Base-by-base conservation (phyloP, 2,329 filamentous ascomycete species). In the Fusarium musae region DNA sequence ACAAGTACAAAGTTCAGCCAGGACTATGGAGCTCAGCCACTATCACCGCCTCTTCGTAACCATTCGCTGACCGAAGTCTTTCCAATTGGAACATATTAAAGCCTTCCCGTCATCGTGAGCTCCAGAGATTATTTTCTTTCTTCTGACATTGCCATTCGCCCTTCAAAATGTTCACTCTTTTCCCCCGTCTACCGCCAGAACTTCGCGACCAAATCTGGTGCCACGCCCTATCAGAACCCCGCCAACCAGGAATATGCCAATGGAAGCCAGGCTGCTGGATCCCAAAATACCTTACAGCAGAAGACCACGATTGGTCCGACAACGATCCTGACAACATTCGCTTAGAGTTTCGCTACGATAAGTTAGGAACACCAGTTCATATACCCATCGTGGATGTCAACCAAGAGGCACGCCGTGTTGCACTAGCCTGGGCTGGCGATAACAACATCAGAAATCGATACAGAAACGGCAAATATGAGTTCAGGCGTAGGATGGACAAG, bases 201-300 rank as follows among this genome's bases (percentile, higher is more conserved):
- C 43, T 73, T 10, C 70, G 70, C 13, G 34, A 32, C n/a, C n/a
- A 53, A 34, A 66, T 72, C 26, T 73, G 69, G 70, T 42, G 21
- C 15, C 30, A 47, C 13, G 61, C 66, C 15, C 42, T 66, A 9
- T 56, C 69, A 30, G 34, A 40, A 12, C n/a, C 15, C 12, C 23
- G 10, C 30, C 36, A n/a, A 34, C 58, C 42, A 17, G 57, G 46
- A 3, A 37, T 70, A 17, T 69, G 28, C 12, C 37, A 19, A 7
- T 63, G 57, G 36, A 40, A 39, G 42, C 44, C 57, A 21, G 61
- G 61, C 5, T 61, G 39, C 16, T 74, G 73, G 69, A 36, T n/a
- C 8, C 43, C 30, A 8, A 53, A 44, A 30, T 21, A 32, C 15
- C 47, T 58, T 2, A 50, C 46, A 11, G 36, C 59, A 37, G 21